These are phyloP conservation scores for Tetrapisispora pingtungensis DNA, from an alignment of 805 yeast species.

Conservation along the genomic window DNA sequence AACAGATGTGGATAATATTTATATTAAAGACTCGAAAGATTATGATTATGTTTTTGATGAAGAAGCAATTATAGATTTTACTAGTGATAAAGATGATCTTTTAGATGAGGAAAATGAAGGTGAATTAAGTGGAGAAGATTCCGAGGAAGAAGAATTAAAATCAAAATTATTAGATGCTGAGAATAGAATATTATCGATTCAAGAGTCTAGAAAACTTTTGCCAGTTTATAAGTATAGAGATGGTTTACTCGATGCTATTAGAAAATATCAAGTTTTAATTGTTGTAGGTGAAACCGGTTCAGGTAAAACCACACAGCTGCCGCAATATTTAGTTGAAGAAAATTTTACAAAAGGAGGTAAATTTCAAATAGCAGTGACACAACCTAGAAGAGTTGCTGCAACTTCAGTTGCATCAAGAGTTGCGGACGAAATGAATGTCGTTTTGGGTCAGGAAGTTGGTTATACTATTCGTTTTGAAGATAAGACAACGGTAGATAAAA, in stretches of 20 bases:
- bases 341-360: conserved; percentile 56
- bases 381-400: conserved; percentile 94
- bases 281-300: conserved; percentile 89
- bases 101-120: conserved; percentile 28
- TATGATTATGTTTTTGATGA: conserved; percentile 74
- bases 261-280: conserved; percentile 54
- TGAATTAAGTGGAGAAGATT: conserved; percentile 24
- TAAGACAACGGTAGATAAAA: conserved; percentile 43
- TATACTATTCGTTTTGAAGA: conserved; percentile 86
- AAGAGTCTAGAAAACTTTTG: conserved; percentile 49
- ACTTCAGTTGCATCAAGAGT: conserved; percentile 84
- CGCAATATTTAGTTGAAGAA: conserved; percentile 76
- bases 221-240: conserved; percentile 65
- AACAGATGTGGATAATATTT: conserved; percentile 16
- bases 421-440: conserved; percentile 74
- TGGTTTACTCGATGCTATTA: conserved; percentile 49
- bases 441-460: conserved; percentile 84
- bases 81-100: conserved; percentile 31
- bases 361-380: conserved; percentile 72
- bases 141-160: conserved; percentile 20
- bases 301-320: conserved; percentile 89
- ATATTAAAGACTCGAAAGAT: conserved; percentile 27
- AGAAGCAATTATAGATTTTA: conserved; percentile 49
- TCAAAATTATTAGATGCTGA: conserved; percentile 21
- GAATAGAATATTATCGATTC: conserved; percentile 27